Percentiles rank a stretch among this genome's conserved stretches.
Conservation (phyloP, 495 filamentous ascomycete genomes). For the Rhypophila decipiens region DNA sequence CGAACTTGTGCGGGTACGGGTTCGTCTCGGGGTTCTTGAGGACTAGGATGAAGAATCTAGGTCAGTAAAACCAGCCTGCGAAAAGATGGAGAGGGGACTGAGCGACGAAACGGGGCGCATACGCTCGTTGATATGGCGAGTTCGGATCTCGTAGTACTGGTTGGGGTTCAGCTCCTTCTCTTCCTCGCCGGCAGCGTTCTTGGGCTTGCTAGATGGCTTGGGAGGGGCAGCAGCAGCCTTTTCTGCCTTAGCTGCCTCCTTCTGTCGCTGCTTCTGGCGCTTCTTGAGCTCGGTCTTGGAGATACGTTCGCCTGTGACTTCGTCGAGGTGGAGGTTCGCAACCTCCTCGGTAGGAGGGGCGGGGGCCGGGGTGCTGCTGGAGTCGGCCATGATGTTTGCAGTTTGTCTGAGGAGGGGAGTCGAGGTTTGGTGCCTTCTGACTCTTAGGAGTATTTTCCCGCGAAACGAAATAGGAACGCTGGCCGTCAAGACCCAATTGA, state of each 20-base stretch:
- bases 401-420: not conserved
- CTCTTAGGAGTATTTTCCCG: not conserved
- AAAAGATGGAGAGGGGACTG: too few relatives aligned
- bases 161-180: conserved; percentile 73
- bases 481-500: conserved; percentile 8
- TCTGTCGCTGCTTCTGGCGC: conserved; percentile 84
- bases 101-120: too few relatives aligned
- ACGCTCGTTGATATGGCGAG: conserved; percentile 71
- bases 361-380: conserved; percentile 25
- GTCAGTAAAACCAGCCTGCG: conserved; percentile 4
- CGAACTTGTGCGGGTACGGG: conserved; percentile 97
- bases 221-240: conserved; percentile 74
- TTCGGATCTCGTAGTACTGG: conserved; percentile 92
- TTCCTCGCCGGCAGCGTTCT: conserved; percentile 37
- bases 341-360: conserved; percentile 49
- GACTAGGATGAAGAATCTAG: conserved; percentile 25
- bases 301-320: conserved; percentile 74
- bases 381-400: conserved; percentile 43
- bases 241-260: conserved; percentile 79
- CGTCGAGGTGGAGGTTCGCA: conserved; percentile 73
- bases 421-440: not conserved
- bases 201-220: conserved; percentile 62
- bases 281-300: conserved; percentile 94
- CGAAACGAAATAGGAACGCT: not conserved
- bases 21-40: conserved; percentile 73